phyloP scores from a whole-genome alignment of 1,139 yeast genomes.

The Schwanniomyces etchellsii region DNA sequence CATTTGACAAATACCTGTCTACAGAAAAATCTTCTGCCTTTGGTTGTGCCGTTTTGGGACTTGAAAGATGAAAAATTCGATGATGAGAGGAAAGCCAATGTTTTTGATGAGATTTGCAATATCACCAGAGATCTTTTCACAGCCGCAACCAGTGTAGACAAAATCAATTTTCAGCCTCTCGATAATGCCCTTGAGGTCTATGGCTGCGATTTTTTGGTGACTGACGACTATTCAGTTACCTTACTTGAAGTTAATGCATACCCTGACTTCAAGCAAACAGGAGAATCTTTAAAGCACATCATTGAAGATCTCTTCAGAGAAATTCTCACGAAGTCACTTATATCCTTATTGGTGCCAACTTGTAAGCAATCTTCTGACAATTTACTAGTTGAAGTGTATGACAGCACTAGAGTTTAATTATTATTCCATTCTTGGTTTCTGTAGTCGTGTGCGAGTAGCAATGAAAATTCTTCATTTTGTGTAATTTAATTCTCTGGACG shows the following conservation, averaged over 20 bases:
- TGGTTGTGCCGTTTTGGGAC: constrained; percentile 64
- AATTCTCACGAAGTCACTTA: constrained; percentile 23
- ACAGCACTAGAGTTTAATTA: too few species aligned
- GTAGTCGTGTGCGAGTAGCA: constrained; percentile 3
- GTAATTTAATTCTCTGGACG: constrained; percentile 4
- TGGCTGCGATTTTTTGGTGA: constrained; percentile 84
- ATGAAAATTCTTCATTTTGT: constrained; percentile 5
- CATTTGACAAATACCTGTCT: constrained; percentile 93
- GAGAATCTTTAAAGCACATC: constrained; percentile 59
- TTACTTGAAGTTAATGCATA: constrained; percentile 85
- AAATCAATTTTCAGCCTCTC: constrained; percentile 84
- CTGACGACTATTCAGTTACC: constrained; percentile 45
- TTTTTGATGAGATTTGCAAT: constrained; percentile 52
- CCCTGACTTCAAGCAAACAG: constrained; percentile 97
- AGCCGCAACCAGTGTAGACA: constrained; percentile 79
- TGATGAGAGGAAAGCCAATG: constrained; percentile 18
- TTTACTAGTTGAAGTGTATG: too few species aligned
- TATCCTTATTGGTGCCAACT: constrained; percentile 16
- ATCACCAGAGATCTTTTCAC: constrained; percentile 68
- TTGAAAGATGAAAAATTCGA: constrained; percentile 38
- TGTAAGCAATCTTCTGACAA: neutral
- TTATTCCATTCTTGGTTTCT: constrained; percentile 1
- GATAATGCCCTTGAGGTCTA: constrained; percentile 77
- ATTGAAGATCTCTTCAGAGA: constrained; percentile 57
- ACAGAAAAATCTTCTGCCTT: constrained; percentile 48